Base-by-base conservation (phyloP, 208 protist species). In the Histomonas meleagridis region DNA sequence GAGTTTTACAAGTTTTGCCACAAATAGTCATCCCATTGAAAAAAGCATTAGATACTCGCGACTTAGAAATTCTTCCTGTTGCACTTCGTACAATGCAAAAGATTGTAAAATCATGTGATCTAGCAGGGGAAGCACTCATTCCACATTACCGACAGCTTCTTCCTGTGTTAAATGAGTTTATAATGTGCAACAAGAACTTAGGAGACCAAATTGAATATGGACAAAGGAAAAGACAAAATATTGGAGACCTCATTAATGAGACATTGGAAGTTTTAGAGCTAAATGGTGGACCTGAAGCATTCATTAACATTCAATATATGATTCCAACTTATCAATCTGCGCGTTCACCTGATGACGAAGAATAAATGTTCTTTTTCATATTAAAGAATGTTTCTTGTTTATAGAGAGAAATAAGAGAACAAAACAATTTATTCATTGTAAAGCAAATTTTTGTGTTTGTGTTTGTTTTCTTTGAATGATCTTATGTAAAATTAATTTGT, bases 101-200 rank as follows among this genome's bases (percentile, higher is more conserved):
- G 21, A 16, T 91, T 12, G 79, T 91, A 18, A 91, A 96, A 23
- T 97, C 96, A 55, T 96, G 95, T 28, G 96, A 98, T 51, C 95
- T 96, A 92, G 95, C 99, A 91, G 98, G 97, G 38, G 96, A 98
- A 91, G 97, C 97, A 9, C 95, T 99, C 23, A 97, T 99, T 62
- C 97, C 97, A 35, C 99, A 98, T 95, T 99, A 98, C 94, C 93
- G 98, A 32, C 97, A 99, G 93, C 96, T 99, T 57, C 95, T 99
- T 38, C 98, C 98, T 16, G 95, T 99, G 28, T 97, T 99, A 92
- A 99, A 99, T 95, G 94, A 99, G 0, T 99, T 98, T 95, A 98
- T 97, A 93, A 96, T 95, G 93, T 96, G 48, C 97, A 97, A 92
- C 95, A 93, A 92, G 96, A 91, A 86, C 28, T n/a, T 72, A 90